phyloP scores from a whole-genome alignment of 2,329 filamentous ascomycete species.

The Colletotrichum phormii region DNA sequence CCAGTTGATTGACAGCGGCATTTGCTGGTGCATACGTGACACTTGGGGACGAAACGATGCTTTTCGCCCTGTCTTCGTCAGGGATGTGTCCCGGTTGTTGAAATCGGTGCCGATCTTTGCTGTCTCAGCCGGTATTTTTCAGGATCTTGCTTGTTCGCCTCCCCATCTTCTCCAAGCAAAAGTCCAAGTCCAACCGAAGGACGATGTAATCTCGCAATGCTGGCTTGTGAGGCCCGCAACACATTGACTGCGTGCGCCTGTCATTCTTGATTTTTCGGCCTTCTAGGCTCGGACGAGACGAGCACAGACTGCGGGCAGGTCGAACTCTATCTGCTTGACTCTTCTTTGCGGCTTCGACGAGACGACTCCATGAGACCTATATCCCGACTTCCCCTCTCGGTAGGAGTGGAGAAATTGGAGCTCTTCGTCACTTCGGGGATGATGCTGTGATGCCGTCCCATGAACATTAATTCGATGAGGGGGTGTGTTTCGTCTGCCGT shows the following conservation, averaged over 20 bases:
- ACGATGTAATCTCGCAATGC: background rate
- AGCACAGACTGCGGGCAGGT: constrained; percentile 33
- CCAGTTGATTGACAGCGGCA: constrained; percentile 27
- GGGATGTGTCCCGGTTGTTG: constrained; percentile 5
- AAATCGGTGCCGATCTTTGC: constrained; percentile 21
- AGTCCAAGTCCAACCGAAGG: constrained; percentile 5
- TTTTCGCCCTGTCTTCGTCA: constrained; percentile 30
- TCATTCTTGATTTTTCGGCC: constrained; percentile 19
- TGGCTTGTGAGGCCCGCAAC: constrained; percentile 18
- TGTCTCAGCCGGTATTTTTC: constrained; percentile 8
- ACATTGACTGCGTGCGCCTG: constrained; percentile 29
- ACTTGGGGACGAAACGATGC: constrained; percentile 25
- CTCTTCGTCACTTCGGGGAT: background rate
- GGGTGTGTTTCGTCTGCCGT: constrained; percentile 25
- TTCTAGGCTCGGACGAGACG: constrained; percentile 24
- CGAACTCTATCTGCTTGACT: constrained; percentile 32
- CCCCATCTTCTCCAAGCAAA: background rate
- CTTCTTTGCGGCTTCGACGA: constrained; percentile 1
- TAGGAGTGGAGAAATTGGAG: constrained; percentile 21
- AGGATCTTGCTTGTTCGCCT: constrained; percentile 32
- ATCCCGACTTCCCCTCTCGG: constrained; percentile 12
- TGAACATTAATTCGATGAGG: constrained; percentile 23
- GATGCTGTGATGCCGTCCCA: constrained; percentile 25
- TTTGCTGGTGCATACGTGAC: constrained; percentile 21
- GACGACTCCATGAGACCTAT: constrained; percentile 1